These are phyloP conservation scores for Fonsecaea multimorphosa DNA, from an alignment of 2,329 filamentous ascomycete species.

Conservation along the genomic window DNA sequence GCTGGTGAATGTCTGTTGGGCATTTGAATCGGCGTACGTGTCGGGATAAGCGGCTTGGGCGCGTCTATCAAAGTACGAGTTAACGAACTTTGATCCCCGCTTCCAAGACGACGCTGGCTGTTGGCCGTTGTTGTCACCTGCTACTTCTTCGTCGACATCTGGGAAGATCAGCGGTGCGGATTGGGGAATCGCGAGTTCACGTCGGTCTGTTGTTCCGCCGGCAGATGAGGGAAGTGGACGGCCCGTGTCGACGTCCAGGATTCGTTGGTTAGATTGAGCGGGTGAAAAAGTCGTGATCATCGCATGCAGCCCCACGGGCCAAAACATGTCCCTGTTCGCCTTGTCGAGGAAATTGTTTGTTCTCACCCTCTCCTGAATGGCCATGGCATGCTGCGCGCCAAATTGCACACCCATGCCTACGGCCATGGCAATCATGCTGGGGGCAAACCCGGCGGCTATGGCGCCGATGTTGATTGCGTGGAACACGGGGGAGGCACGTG, in stretches of 20 bases:
- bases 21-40: neutral
- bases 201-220: neutral
- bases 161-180: constrained; percentile 2
- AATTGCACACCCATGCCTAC: neutral
- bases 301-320: neutral
- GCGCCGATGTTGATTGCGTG: constrained; percentile 5
- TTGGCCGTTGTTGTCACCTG: neutral
- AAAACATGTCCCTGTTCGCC: constrained; percentile 6
- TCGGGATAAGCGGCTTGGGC: neutral
- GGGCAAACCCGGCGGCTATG: constrained; percentile 1
- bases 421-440: neutral
- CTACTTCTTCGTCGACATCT: neutral
- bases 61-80: constrained; percentile 1
- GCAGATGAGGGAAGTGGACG: neutral
- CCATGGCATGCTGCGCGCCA: neutral
- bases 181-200: neutral
- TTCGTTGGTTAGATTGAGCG: neutral
- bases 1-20: neutral
- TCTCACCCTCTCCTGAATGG: neutral
- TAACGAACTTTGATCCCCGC: constrained; percentile 1
- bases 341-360: constrained; percentile 1
- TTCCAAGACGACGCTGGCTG: neutral
- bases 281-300: constrained; percentile 4
- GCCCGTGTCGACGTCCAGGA: neutral
- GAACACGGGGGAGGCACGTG: neutral